Evolutionary conservation across 2,329 filamentous ascomycete genomes (phyloP), one percentile per base, ranked within the genome.

Genomic region (Fusarium zealandicum): DNA sequence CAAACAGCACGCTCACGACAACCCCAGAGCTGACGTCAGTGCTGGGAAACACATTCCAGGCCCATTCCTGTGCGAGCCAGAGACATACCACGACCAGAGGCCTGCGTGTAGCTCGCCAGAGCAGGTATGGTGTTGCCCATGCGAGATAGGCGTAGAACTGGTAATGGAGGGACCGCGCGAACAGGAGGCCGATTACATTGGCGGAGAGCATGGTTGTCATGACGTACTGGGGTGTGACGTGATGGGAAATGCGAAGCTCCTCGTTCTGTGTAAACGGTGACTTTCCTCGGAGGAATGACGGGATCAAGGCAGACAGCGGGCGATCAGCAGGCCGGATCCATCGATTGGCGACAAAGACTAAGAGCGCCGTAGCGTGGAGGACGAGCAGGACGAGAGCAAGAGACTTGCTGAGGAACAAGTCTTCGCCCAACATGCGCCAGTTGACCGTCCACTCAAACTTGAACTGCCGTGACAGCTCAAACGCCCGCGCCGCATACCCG

Each of bases 361-460:
- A 65, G 18, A 97, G 80, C n/a, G 92, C 78, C 8, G 78, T 72
- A 20, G 79, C 77, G 71, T 97, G 92, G 49, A 84, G 69, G 2
- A 74, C 79, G 20, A 96, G 79, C 43, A 97, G 80, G 12, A 76
- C 73, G 14, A 88, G 65, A 20, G 92, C 85, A 70, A 96, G 96
- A 2, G 76, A 71, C 54, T 78, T 83, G 63, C 81, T 82, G 39
- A 96, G 81, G 67, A 99, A 99, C 0, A 78, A 74, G 6, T 90
- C 84, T 74, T 97, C 92, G 13, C 90, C 88, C n/a, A 97, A 76
- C 72, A 98, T 98, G 47, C 93, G 87, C 95, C 95, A 99, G 74
- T 99, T 99, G 64, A 99, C 95, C 0, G 95, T 99, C 95, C 95
- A 99, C 75, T 93, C 92, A 80, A 93, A 98, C 67, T 96, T 82